phyloP scores from a whole-genome alignment of 805 yeast genomes.

The Suhomyces xylopsoci region DNA sequence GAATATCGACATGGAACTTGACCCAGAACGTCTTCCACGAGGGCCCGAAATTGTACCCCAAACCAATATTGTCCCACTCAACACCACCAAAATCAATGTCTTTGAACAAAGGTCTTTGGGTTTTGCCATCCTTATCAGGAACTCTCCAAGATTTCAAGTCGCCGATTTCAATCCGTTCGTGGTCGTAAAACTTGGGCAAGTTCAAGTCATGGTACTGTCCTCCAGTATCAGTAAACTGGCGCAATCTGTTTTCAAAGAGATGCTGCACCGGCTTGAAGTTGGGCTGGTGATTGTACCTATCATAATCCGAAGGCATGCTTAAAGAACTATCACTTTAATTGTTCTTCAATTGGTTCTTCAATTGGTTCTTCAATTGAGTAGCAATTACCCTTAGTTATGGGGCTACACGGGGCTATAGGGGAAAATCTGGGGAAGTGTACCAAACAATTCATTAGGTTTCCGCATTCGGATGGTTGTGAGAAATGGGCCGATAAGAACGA shows the following conservation, averaged over 20 bases:
- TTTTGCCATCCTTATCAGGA: slow-evolving; percentile 48
- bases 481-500: not conserved
- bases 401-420: not conserved
- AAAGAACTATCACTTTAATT: too few species aligned
- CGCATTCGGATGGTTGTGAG: not conserved
- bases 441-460: not conserved
- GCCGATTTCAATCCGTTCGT: slow-evolving; percentile 47
- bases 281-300: slow-evolving; percentile 43
- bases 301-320: slow-evolving; percentile 3
- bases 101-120: slow-evolving; percentile 61
- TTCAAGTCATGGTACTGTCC: slow-evolving; percentile 74
- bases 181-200: slow-evolving; percentile 78
- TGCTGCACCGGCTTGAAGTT: slow-evolving; percentile 73
- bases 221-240: slow-evolving; percentile 69
- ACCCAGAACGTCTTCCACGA: slow-evolving; percentile 98
- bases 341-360: too few species aligned
- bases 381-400: not conserved
- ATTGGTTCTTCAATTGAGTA: not conserved
- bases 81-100: slow-evolving; percentile 49
- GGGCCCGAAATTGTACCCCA: slow-evolving; percentile 84
- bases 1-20: slow-evolving; percentile 61
- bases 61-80: slow-evolving; percentile 54
- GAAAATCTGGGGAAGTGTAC: not conserved
- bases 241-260: slow-evolving; percentile 66
- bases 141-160: slow-evolving; percentile 68